phyloP scores from a whole-genome alignment of 2,329 filamentous ascomycete species.

The Drechslerella dactyloides region DNA sequence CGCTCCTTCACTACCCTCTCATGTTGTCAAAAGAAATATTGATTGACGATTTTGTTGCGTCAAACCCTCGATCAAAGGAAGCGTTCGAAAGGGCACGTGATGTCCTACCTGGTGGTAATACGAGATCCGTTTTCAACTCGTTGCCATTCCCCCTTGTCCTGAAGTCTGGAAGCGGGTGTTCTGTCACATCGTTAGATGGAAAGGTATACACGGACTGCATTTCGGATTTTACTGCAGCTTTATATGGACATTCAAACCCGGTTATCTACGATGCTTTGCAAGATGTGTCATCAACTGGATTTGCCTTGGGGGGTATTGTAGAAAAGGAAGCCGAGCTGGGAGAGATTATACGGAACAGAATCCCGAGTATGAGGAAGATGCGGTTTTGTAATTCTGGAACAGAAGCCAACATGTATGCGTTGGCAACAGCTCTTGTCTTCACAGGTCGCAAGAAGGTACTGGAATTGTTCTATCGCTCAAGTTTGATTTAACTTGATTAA shows the following conservation, averaged over 20 bases:
- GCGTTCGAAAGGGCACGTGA: conserved; percentile 7
- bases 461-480: conserved; percentile 45
- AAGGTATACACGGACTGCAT: conserved; percentile 66
- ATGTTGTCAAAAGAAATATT: conserved; percentile 1
- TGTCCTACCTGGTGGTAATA: conserved; percentile 21
- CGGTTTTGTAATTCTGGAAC: conserved; percentile 72
- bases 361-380: conserved; percentile 63
- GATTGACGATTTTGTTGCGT: conserved; percentile 3
- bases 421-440: conserved; percentile 64
- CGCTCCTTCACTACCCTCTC: too few relatives aligned
- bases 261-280: conserved; percentile 63
- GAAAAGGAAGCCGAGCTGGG: conserved; percentile 65
- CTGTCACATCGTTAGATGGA: conserved; percentile 57
- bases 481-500: too few relatives aligned
- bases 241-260: conserved; percentile 71
- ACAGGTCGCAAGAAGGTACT: conserved; percentile 55
- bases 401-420: conserved; percentile 68
- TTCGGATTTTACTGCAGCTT: conserved; percentile 69
- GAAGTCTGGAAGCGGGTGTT: conserved; percentile 54
- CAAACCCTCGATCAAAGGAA: conserved; percentile 5
- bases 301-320: conserved; percentile 66
- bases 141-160: conserved; percentile 57
- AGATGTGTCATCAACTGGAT: conserved; percentile 61
- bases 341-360: conserved; percentile 63
- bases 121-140: conserved; percentile 53